Evolutionary conservation across 169 alveolate species (phyloP).

Genomic region (Plasmodium malariae): DNA sequence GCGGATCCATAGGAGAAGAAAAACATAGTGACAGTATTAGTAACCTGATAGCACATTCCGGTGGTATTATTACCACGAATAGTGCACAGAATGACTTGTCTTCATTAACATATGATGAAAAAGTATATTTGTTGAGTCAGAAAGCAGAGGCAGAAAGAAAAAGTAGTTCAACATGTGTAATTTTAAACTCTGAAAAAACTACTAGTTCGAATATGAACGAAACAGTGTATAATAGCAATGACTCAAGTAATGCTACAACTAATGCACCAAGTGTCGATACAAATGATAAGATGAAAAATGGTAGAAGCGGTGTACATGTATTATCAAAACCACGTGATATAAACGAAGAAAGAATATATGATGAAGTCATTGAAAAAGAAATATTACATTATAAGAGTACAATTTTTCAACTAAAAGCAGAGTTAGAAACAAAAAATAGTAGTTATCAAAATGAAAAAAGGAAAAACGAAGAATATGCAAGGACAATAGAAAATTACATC

Average conservation of each 20-base stretch:
- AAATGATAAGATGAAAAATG: not conserved
- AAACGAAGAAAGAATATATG: constrained; percentile 10
- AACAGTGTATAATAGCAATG: not conserved
- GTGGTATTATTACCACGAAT: no score
- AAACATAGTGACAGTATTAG: no score
- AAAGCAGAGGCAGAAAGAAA: not conserved
- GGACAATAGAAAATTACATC: constrained; percentile 6
- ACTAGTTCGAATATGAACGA: not conserved
- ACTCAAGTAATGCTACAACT: not conserved
- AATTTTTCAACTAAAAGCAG: constrained; percentile 14
- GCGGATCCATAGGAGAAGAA: no score
- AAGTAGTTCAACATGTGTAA: constrained; percentile 2
- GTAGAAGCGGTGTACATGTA: no score
- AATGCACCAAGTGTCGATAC: not conserved
- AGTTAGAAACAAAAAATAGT: constrained; percentile 17
- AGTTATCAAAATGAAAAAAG: constrained; percentile 25
- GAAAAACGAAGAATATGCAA: constrained; percentile 51
- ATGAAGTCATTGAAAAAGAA: constrained; percentile 8
- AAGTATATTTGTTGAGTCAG: not conserved
- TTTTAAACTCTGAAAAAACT: not conserved
- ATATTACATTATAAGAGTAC: constrained; percentile 18
- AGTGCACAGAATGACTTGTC: not conserved
- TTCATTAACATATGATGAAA: not conserved
- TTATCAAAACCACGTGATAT: not conserved
- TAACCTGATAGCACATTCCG: no score